Percentiles rank a stretch among this genome's conserved stretches.
Evolutionary conservation across 2,329 filamentous ascomycete species (phyloP).

Genomic region (Trichoderma atroviride): DNA sequence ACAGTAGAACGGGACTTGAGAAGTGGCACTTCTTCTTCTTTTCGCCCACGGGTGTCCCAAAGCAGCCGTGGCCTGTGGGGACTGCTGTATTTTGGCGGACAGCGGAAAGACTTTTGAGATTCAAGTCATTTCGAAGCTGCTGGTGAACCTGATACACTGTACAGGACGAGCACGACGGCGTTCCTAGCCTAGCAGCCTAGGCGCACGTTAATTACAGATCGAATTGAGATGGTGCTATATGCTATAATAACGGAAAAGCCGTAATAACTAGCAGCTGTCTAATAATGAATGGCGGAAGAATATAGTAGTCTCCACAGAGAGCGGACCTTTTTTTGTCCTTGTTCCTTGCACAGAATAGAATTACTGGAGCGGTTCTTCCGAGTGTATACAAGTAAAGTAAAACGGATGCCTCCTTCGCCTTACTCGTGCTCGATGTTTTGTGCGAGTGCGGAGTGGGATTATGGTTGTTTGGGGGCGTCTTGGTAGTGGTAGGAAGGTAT

Average conservation of each 20-base stretch:
- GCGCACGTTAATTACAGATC: neutral
- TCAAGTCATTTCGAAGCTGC: neutral
- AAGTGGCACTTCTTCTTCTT: neutral
- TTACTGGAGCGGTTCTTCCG: neutral
- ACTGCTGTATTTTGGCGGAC: neutral
- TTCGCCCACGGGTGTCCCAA: neutral
- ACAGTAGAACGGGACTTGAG: neutral
- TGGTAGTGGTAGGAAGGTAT: neutral
- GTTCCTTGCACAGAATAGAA: neutral
- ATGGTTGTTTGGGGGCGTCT: neutral
- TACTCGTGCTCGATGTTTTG: neutral
- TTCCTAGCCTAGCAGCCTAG: neutral
- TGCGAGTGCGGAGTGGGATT: neutral
- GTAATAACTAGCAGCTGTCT: neutral
- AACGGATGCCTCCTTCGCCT: neutral
- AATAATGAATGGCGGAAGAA: neutral
- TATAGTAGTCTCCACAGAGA: neutral
- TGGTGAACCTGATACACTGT: neutral
- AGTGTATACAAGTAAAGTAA: neutral
- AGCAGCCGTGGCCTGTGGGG: neutral
- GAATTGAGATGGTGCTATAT: neutral
- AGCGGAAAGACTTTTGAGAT: neutral
- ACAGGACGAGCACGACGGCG: neutral
- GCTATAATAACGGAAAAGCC: neutral
- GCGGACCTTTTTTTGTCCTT: neutral